Base-by-base conservation (phyloP, 495 filamentous ascomycete genomes). In the Cudoniella acicularis region DNA sequence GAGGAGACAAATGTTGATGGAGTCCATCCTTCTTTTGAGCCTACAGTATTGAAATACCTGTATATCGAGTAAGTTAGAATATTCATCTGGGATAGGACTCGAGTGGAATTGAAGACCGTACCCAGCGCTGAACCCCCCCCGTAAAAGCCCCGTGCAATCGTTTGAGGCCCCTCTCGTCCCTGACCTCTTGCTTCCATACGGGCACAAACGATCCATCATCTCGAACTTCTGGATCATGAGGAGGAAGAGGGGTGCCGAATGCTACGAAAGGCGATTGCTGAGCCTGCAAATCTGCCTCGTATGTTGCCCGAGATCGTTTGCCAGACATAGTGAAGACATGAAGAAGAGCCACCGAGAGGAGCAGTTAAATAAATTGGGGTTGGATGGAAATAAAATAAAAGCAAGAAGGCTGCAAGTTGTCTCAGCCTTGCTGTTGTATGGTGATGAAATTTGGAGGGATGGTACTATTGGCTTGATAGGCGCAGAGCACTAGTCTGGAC, bases 11-110 rank as follows among this genome's bases (percentile, higher is more conserved):
- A 98, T 4, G 88, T 87, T 11, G 90, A 80, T 8, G 94, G 94
- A 11, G 88, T 87, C 92, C 92, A 98, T 74, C 94, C 94, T 81
- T 98, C 93, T 73, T 98, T 98, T 8, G 91, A 96, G 25, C 94
- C 95, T 64, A 96, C 95, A 10, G 91, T 96, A 68, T 98, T 98
- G 77, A 94, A 98, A 72, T 98, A 97, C 60, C 90, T 95, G 61
- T n/a, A 10, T 3, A 42, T 48, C 16, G 60, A 61, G 48, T 56
- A 50, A 54, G 54, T 65, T 60, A 53, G 21, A 27, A 40, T 13
- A 9, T n/a, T n/a, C n/a, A n/a, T n/a, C n/a, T n/a, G n/a, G n/a
- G n/a, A n/a, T n/a, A n/a, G n/a, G n/a, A n/a, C n/a, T n/a, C n/a
- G n/a, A n/a, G 13, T 52, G 41, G n/a, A 10, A 30, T 27, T 16